Conservation (phyloP, 179 eudicot species). For the Drosera spatulata region DNA sequence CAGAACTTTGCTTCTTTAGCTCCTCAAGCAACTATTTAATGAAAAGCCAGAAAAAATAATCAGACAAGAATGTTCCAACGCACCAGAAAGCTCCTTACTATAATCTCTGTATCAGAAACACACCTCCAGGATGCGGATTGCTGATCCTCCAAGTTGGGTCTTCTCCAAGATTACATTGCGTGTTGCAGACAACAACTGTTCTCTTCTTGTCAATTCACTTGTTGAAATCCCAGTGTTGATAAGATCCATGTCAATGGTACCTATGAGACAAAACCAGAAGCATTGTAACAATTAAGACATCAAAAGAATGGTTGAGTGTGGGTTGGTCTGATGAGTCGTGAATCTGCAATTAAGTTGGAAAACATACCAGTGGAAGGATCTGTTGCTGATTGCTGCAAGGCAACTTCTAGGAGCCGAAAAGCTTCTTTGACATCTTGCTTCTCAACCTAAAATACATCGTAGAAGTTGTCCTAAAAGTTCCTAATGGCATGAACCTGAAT, state of each 20-base stretch:
- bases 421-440: slow-evolving; percentile 79
- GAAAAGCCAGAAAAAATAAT: slow-evolving; percentile 3
- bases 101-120: background rate
- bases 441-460: slow-evolving; percentile 55
- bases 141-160: slow-evolving; percentile 77
- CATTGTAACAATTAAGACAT: too few species aligned
- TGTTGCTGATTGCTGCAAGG: slow-evolving; percentile 97
- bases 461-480: background rate
- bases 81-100: background rate
- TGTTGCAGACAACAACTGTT: slow-evolving; percentile 47
- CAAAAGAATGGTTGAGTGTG: too few species aligned
- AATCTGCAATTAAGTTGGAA: too few species aligned
- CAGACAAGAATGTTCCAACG: background rate
- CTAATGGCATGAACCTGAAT: background rate
- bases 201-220: slow-evolving; percentile 89
- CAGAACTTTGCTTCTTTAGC: slow-evolving; percentile 69
- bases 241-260: slow-evolving; percentile 98
- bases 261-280: slow-evolving; percentile 17
- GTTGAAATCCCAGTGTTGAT: slow-evolving; percentile 92
- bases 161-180: slow-evolving; percentile 83
- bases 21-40: slow-evolving; percentile 62
- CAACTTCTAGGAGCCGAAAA: slow-evolving; percentile 86
- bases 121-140: slow-evolving; percentile 66
- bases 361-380: slow-evolving; percentile 84
- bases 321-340: too few species aligned